These are phyloP conservation scores for Diaporthe capsici DNA, from an alignment of 2,329 filamentous ascomycete species.

Conservation along the genomic window DNA sequence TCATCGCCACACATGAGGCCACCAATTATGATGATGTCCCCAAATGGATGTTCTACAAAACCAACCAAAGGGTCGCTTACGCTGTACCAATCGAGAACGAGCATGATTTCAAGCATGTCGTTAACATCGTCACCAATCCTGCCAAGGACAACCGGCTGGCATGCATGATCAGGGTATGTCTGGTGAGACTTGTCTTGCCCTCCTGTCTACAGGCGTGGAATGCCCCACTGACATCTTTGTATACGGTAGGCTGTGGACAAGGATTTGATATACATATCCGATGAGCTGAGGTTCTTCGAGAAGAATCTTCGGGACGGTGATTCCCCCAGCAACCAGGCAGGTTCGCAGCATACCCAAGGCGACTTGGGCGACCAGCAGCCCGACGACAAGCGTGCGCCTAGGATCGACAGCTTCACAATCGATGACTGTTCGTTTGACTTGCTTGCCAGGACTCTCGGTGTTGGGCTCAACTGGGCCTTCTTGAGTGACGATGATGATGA, in stretches of 20 bases:
- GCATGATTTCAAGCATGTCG: background rate
- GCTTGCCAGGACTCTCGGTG: background rate
- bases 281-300: slow-evolving; percentile 12
- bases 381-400: background rate
- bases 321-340: background rate
- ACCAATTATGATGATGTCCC: background rate
- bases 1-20: background rate
- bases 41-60: slow-evolving; percentile 31
- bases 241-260: slow-evolving; percentile 1
- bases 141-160: background rate
- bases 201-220: too few relatives aligned
- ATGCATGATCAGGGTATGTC: slow-evolving; percentile 26
- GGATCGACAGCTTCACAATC: background rate
- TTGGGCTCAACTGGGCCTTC: background rate
- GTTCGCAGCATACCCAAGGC: too few relatives aligned
- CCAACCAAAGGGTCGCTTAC: background rate
- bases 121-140: background rate
- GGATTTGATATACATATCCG: background rate
- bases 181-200: background rate
- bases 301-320: background rate
- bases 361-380: background rate
- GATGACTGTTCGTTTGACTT: background rate
- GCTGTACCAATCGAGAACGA: background rate
- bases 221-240: background rate
- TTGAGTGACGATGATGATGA: background rate